Conservation (phyloP, 1,284 basidiomycete species). For the Ganoderma lucidum region DNA sequence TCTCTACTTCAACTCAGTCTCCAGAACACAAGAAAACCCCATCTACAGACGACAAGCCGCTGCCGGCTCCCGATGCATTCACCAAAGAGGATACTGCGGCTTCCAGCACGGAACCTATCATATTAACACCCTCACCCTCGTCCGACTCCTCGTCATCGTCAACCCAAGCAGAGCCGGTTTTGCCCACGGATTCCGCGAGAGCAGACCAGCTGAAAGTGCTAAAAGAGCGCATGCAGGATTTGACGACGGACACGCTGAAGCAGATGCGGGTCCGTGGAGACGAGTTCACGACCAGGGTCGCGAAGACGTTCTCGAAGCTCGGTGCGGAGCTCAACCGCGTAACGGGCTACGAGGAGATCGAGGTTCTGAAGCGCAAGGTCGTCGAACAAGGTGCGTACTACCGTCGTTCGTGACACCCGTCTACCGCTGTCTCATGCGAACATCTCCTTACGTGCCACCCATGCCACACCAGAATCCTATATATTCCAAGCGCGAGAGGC, state of each 20-base stretch:
- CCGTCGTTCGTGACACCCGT: not conserved
- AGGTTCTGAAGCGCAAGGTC: conserved; percentile 82
- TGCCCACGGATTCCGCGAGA: not conserved
- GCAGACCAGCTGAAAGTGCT: conserved; percentile 21
- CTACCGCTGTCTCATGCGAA: not conserved
- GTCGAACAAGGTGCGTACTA: conserved; percentile 74
- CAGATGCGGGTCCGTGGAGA: conserved; percentile 62
- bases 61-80: conserved; percentile 1
- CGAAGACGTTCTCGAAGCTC: conserved; percentile 71
- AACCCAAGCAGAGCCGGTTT: not conserved
- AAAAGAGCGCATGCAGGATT: conserved; percentile 50
- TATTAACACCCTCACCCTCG: not conserved
- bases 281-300: conserved; percentile 61
- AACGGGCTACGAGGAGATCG: conserved; percentile 92
- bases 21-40: conserved; percentile 13
- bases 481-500: conserved; percentile 67
- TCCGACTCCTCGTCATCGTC: conserved; percentile 6
- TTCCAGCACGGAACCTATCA: not conserved
- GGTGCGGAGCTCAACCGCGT: conserved; percentile 84
- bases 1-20: conserved; percentile 22
- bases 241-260: conserved; percentile 57
- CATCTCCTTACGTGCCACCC: conserved; percentile 4
- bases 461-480: conserved; percentile 57
- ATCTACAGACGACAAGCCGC: not conserved
- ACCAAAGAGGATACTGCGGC: not conserved